Percentiles rank a stretch among this genome's conserved stretches.
Evolutionary conservation across 1,284 basidiomycete species (phyloP).

Genomic region (Cutaneotrichosporon dermatis): DNA sequence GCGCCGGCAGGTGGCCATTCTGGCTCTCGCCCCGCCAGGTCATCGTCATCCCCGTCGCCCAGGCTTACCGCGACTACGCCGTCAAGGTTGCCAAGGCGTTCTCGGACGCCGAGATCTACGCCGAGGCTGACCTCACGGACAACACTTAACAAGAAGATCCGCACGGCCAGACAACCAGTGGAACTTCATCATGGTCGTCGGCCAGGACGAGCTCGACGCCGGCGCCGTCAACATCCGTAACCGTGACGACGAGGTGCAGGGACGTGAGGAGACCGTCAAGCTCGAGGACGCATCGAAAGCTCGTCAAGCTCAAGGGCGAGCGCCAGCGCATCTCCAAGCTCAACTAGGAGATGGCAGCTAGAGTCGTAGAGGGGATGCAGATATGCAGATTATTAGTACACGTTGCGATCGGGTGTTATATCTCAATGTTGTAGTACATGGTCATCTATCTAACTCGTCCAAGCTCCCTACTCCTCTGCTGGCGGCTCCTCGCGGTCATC

Average conservation of each 20-base stretch:
- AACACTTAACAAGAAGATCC: constrained; percentile 98
- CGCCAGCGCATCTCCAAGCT: constrained; percentile 31
- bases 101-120: constrained; percentile 68
- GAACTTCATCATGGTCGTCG: constrained; percentile 93
- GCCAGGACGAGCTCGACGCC: constrained; percentile 80
- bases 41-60: constrained; percentile 88
- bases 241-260: constrained; percentile 67
- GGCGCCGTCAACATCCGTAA: constrained; percentile 92
- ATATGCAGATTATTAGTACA: background rate
- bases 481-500: constrained; percentile 47
- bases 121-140: constrained; percentile 86
- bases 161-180: constrained; percentile 90
- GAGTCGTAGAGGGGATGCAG: background rate
- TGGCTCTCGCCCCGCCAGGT: constrained; percentile 96
- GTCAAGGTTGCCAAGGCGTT: constrained; percentile 59
- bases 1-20: constrained; percentile 98
- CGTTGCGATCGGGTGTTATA: too few relatives aligned
- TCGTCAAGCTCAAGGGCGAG: constrained; percentile 36
- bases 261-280: constrained; percentile 45
- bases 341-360: background rate
- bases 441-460: background rate
- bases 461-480: constrained; percentile 21
- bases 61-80: constrained; percentile 80
- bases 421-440: background rate
- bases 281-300: constrained; percentile 38